Evolutionary conservation across 1,284 basidiomycete species (phyloP), one percentile per base, ranked within the genome.

Genomic region (Trichosporon inkin): DNA sequence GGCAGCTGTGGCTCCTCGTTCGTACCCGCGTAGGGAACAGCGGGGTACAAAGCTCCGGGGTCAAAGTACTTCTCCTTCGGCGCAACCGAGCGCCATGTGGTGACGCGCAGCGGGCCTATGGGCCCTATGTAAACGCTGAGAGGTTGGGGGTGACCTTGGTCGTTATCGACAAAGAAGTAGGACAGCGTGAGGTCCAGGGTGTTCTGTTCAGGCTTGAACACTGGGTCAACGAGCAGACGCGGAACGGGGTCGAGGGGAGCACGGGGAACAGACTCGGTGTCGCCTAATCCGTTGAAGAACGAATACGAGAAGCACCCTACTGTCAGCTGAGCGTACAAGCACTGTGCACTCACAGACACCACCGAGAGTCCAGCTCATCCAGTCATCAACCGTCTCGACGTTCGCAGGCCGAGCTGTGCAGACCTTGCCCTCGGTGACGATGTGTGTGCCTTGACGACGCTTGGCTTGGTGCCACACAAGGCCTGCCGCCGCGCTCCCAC

Each of bases 341-440:
- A 2, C 10, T 1, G 24, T 5, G 55, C 10, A 84, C 91, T 79
- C 78, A 93, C 92, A 91, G 57, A 96, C 93, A 53, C 93, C 90
- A 63, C 93, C 90, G 66, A 97, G 92, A 10, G 91, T 92, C 93
- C 93, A 97, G 71, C 90, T 92, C 61, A 94, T 82, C 79, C 90
- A 92, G 73, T 97, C 93, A 71, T 95, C 91, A 13, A 96, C 90
- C 75, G 56, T 64, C 22, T 75, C 73, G 34, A 70, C 63, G 0
- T 40, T 49, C 4, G 49, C 61, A 13, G 40, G 38, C 5, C 37
- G 55, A 6, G 49, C 53, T 0, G 54, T 56, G 3, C 35, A 7
- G 1, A 53, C 54, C 55, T 47, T 61, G 17, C 61, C 61, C n/a
- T 52, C 61, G 10, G 55, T 58, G 14, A 59, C 55, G 4, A 39